phyloP scores from a whole-genome alignment of 352 stramenopile species.

The Phytopythium oedochilum region DNA sequence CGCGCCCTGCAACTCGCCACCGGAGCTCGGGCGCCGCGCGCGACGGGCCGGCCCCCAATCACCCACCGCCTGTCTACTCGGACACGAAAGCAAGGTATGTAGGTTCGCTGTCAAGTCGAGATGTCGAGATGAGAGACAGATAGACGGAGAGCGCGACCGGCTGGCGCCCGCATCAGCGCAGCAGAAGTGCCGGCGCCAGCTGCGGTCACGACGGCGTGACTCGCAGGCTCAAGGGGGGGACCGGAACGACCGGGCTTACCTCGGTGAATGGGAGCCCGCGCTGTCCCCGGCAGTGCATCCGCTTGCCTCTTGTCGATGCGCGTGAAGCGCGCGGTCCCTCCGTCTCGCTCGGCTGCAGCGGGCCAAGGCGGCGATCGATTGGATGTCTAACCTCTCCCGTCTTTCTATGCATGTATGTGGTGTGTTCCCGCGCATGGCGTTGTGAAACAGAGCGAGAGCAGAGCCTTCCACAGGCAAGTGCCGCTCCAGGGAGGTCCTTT shows the following conservation, averaged over 20 bases:
- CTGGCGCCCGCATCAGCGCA: background rate
- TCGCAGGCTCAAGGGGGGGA: background rate
- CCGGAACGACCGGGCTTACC: background rate
- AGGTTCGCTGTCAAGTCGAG: background rate
- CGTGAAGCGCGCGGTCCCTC: background rate
- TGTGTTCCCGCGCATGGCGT: background rate
- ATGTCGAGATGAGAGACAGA: background rate
- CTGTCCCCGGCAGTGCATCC: background rate
- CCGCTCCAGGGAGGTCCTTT: too few species aligned
- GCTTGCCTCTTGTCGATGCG: background rate
- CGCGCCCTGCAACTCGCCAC: background rate
- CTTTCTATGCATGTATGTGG: slow-evolving; percentile 4
- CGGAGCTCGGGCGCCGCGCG: background rate
- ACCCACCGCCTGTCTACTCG: background rate
- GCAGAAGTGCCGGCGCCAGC: background rate
- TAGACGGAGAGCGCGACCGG: background rate
- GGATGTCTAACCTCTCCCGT: background rate
- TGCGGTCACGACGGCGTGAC: background rate
- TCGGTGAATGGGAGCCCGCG: background rate
- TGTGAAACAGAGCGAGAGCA: background rate
- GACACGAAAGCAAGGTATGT: slow-evolving; percentile 1
- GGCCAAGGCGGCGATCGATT: background rate
- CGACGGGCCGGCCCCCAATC: background rate
- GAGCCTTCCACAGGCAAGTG: background rate
- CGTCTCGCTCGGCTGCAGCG: background rate